Base-by-base conservation (phyloP, 805 yeast species). In the Ogataea paradorogensis region DNA sequence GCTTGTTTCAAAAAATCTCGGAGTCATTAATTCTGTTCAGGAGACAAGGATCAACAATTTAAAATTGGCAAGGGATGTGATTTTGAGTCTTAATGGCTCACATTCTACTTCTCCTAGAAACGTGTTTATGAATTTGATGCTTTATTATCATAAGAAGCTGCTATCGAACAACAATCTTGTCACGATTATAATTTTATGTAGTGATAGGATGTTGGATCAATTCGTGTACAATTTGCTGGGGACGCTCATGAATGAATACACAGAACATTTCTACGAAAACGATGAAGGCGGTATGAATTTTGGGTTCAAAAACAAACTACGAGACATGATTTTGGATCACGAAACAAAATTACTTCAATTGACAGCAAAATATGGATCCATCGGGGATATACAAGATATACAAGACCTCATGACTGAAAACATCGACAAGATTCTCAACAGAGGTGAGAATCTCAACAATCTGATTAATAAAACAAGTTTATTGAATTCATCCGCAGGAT, bases 381-480 rank as follows among this genome's bases (percentile, higher is more conserved):
- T 47, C 43, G 72, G 67, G 42, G 89, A 84, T 44, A 71, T 83
- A 15, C 77, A 76, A 39, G 80, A 80, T 53, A 84, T 84, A 16
- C 67, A 82, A 48, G 74, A 74, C 37, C 61, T 84, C 46, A 82
- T 84, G 89, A 73, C 79, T 43, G 84, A 81, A 45, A 84, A 84
- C 53, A 79, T 84, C 38, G 87, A 80, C 51, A 71, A 78, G 55
- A 72, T 88, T 18, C 65, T 87, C 50, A 79, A 78, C 49, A 73
- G 96, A 36, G 95, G 95, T 15, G 95, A 87, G 53, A 73, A 84
- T 37, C 77, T 87, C 43, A 75, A 78, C 48, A 61, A 74, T 27
- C 68, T 87, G 47, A 91, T 87, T 22, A 85, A 82, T 59, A 87
- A 87, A 59, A 88, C 96, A 1, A 82, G 84, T 46, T 70, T 79